Conservation (phyloP, 2,329 filamentous ascomycete species). For the Dactylellina leptospora region DNA sequence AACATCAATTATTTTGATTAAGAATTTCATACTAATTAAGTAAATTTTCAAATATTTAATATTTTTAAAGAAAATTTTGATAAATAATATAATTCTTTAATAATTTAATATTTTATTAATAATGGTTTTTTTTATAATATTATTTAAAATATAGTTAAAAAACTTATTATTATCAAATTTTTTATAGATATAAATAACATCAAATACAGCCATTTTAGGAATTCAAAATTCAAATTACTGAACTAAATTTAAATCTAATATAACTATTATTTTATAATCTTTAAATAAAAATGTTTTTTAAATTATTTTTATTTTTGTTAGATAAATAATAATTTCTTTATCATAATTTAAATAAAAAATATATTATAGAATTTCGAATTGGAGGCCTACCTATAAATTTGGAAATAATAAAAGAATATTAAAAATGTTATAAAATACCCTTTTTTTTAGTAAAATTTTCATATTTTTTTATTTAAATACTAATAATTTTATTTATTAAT, state of each 20-base stretch:
- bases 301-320: neutral
- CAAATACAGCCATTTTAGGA: neutral
- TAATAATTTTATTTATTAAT: neutral
- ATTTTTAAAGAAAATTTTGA: conserved; percentile 15
- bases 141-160: neutral
- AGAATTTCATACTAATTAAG: neutral
- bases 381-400: neutral
- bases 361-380: conserved; percentile 2
- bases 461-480: conserved; percentile 1
- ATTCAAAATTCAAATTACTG: neutral
- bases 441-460: neutral
- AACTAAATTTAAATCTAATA: conserved; percentile 3
- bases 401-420: neutral
- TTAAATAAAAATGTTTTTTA: neutral
- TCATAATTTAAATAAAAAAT: conserved; percentile 16
- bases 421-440: neutral
- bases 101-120: neutral
- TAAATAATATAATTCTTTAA: neutral
- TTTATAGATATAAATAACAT: neutral
- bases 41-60: conserved; percentile 12
- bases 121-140: neutral
- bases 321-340: conserved; percentile 13
- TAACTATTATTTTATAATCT: neutral
- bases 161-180: neutral
- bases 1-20: neutral